phyloP scores from a whole-genome alignment of 441 rosid genomes.

The Breynia disticha region DNA sequence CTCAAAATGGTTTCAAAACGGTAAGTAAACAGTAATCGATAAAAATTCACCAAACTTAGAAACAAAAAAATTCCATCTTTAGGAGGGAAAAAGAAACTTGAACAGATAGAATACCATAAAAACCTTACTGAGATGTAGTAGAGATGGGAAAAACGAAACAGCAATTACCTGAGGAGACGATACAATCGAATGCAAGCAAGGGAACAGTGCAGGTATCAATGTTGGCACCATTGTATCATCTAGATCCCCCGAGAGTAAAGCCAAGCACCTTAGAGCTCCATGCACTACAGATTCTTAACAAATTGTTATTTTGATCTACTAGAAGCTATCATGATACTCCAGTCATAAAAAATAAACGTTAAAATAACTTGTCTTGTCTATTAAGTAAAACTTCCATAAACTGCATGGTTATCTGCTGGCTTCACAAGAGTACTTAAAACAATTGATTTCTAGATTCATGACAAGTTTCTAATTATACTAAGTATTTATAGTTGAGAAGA shows the following conservation, averaged over 20 bases:
- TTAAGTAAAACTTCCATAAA: too few relatives aligned
- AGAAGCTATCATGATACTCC: too few relatives aligned
- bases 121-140: constrained; percentile 1
- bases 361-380: too few relatives aligned
- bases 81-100: constrained; percentile 1
- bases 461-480: too few relatives aligned
- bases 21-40: constrained; percentile 10
- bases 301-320: too few relatives aligned
- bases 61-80: constrained; percentile 1
- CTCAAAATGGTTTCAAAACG: constrained; percentile 17
- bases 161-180: constrained; percentile 69
- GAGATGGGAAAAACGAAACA: constrained; percentile 9
- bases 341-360: too few relatives aligned
- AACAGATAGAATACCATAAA: background rate
- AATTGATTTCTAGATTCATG: too few relatives aligned
- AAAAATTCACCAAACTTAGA: constrained; percentile 10
- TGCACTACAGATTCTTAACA: constrained; percentile 15
- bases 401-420: too few relatives aligned
- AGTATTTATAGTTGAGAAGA: too few relatives aligned
- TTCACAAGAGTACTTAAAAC: too few relatives aligned
- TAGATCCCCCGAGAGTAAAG: constrained; percentile 78
- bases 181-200: constrained; percentile 69
- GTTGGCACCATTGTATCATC: constrained; percentile 73
- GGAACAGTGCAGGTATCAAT: constrained; percentile 71
- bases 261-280: constrained; percentile 86